These are phyloP conservation scores for Umbelopsis isabellina DNA, from an alignment of 192 early-diverging fungal genomes.

Conservation along the genomic window DNA sequence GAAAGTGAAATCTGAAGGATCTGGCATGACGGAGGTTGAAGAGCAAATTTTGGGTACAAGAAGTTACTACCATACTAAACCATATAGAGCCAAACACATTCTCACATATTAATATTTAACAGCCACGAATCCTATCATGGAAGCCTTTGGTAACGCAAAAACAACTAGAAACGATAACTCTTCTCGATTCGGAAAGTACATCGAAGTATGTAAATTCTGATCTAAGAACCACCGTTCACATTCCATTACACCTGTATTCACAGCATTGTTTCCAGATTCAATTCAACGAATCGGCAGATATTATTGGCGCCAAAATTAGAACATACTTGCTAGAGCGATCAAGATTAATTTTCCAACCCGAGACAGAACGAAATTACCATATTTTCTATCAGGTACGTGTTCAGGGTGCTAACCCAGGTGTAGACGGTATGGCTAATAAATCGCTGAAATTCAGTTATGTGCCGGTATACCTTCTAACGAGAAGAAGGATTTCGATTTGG, in stretches of 20 bases:
- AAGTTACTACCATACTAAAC: neutral
- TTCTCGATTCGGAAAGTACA: conserved; percentile 98
- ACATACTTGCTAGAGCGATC: conserved; percentile 98
- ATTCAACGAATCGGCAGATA: conserved; percentile 82
- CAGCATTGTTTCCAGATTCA: conserved; percentile 59
- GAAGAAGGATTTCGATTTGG: conserved; percentile 76
- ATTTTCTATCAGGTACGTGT: conserved; percentile 90
- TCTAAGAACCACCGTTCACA: neutral
- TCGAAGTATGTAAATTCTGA: conserved; percentile 59
- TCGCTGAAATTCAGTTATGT: conserved; percentile 63
- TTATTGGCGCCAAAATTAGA: conserved; percentile 92
- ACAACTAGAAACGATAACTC: conserved; percentile 99
- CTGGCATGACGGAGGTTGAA: conserved; percentile 72
- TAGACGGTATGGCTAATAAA: neutral
- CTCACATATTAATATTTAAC: conserved; percentile 7
- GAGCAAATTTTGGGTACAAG: conserved; percentile 74
- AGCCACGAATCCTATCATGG: conserved; percentile 98
- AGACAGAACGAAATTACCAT: conserved; percentile 96
- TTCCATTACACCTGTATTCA: neutral
- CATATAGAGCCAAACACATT: neutral
- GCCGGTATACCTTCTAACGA: conserved; percentile 87
- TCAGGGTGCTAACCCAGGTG: too few species aligned
- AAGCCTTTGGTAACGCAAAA: conserved; percentile 99
- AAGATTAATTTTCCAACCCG: conserved; percentile 92
- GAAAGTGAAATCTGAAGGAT: conserved; percentile 40